Conservation (phyloP, 2,329 filamentous ascomycete species). For the Apiospora saccharicola region DNA sequence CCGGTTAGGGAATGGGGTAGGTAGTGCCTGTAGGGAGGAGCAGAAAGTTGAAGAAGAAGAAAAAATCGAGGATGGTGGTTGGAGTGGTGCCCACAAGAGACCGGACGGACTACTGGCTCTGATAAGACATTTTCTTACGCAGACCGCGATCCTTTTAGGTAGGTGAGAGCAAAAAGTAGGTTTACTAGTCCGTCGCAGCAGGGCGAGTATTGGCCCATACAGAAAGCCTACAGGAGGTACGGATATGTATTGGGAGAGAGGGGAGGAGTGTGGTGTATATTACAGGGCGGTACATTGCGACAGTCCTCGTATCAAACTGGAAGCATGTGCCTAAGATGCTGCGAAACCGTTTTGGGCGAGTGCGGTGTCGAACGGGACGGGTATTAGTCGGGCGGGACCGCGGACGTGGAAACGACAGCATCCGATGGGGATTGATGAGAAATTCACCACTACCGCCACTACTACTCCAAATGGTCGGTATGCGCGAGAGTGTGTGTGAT, state of each 20-base stretch:
- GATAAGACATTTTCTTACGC: conserved; percentile 18
- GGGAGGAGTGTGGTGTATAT: background rate
- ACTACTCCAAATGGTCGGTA: background rate
- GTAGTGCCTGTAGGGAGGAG: background rate
- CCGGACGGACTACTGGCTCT: conserved; percentile 5
- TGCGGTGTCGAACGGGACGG: conserved; percentile 16
- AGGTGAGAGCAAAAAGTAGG: conserved; percentile 6
- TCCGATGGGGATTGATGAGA: conserved; percentile 1
- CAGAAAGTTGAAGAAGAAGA: background rate
- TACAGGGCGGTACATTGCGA: background rate
- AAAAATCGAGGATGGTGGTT: background rate
- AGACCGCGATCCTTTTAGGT: conserved; percentile 2
- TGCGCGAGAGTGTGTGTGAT: background rate
- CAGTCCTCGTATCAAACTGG: background rate
- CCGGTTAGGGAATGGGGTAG: background rate
- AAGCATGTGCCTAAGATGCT: background rate
- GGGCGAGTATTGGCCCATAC: conserved; percentile 4
- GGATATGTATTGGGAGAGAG: too few species aligned
- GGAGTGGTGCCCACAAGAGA: background rate
- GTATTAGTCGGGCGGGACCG: conserved; percentile 16
- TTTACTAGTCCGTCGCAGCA: conserved; percentile 10
- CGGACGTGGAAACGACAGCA: conserved; percentile 5
- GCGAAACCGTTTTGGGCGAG: conserved; percentile 7
- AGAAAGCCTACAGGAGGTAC: background rate
- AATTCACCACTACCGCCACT: background rate